Evolutionary conservation across 176 grass and related monocot species (phyloP), one percentile per base, ranked within the genome.

Genomic region (Pontederia paniculata): DNA sequence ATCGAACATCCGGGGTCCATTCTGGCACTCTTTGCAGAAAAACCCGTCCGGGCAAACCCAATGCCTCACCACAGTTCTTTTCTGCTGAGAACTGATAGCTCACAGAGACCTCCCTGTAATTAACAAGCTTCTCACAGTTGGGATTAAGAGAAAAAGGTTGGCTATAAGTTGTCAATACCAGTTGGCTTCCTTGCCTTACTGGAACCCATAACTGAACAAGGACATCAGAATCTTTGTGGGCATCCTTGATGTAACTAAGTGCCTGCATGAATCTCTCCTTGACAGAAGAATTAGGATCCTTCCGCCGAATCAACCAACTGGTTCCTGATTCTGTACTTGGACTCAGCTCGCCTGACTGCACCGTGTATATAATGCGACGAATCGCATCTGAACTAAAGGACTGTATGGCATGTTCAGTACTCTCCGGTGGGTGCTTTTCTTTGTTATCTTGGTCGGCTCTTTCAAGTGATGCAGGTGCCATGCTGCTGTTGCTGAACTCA

Each of bases 161-260:
- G 14, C 64, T 82, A 10, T 50, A 76, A 3, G 94, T 98, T n/a
- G 75, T 70, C 18, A 98, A 77, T 47, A 91, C 62, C 48, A 91
- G 19, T 22, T 80, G 42, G 45, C 74, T 75, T 9, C 77, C 83
- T 14, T 55, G 31, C 55, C 80, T 86, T 49, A 78, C 23, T 0
- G 87, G 94, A 66, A 84, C 75, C 93, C 86, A 98, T 8, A 98
- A 72, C 75, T 98, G 94, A 19, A 98, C 83, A 50, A 98, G 87
- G 43, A 88, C 75, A 43, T 84, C 76, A 21, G 66, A 48, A 0
- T 88, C 80, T 4, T 63, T 82, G 67, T 69, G 77, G 15, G 76
- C 76, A 50, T 93, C 75, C 68, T 50, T 79, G 63, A 98, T 88
- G 74, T 73, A 58, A 56, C 9, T 28, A 4, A 98, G 50, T 9